phyloP scores from a whole-genome alignment of 176 grass and related monocot species.

The Areca catechu region DNA sequence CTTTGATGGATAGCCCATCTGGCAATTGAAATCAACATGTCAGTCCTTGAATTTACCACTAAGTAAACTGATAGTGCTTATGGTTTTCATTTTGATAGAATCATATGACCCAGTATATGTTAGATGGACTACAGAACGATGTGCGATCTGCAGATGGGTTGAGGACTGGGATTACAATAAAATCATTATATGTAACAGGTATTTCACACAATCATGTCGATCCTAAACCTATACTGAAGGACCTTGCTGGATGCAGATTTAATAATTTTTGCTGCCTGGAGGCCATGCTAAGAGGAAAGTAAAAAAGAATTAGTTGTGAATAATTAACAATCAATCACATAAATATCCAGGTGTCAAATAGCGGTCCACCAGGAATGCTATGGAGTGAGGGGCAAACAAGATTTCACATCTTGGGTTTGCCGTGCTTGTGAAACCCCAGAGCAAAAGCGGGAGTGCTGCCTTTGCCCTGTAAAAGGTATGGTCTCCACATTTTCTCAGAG shows the following conservation, averaged over 20 bases:
- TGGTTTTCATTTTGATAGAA: conserved; percentile 43
- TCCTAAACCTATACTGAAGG: too few species aligned
- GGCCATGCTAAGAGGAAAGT: too few species aligned
- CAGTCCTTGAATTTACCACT: background rate
- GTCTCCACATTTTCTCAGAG: too few species aligned
- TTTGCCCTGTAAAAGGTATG: conserved; percentile 92
- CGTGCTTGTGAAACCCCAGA: conserved; percentile 77
- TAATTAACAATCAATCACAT: conserved; percentile 15
- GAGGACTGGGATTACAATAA: conserved; percentile 99
- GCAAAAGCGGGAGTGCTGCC: conserved; percentile 80
- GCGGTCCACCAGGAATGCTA: conserved; percentile 99
- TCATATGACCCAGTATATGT: conserved; percentile 80
- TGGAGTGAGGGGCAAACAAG: conserved; percentile 71
- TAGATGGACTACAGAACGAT: conserved; percentile 98
- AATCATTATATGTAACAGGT: conserved; percentile 97
- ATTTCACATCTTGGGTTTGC: conserved; percentile 97
- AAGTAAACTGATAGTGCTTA: background rate
- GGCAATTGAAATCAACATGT: conserved; percentile 1
- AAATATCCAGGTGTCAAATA: conserved; percentile 86
- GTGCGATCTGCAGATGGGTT: conserved; percentile 99
- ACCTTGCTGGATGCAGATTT: too few species aligned
- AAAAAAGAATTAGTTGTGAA: background rate
- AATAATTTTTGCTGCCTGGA: too few species aligned
- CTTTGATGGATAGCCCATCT: background rate
- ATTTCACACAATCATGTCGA: background rate